Evolutionary conservation across 768 basidiomycete genomes (phyloP).

Genomic region (Podaxis carcinomalis): DNA sequence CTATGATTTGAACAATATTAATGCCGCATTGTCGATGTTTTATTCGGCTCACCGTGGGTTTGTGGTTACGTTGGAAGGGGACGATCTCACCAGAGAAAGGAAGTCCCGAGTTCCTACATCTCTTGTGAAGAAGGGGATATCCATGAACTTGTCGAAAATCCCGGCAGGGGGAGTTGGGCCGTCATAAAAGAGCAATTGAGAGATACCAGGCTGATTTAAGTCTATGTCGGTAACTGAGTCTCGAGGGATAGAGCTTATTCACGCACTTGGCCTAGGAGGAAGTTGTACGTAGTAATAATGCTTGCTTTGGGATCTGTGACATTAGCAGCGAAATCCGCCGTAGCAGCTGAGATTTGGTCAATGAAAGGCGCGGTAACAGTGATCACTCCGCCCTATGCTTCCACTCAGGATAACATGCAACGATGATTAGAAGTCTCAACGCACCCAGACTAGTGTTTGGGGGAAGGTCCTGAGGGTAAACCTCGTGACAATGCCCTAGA

Average conservation of each 20-base stretch:
- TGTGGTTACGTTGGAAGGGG: slow-evolving; percentile 31
- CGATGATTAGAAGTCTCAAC: slow-evolving; percentile 7
- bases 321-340: slow-evolving; percentile 32
- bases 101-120: slow-evolving; percentile 39
- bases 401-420: neutral
- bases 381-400: slow-evolving; percentile 46
- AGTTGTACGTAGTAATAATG: slow-evolving; percentile 44
- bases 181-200: slow-evolving; percentile 55
- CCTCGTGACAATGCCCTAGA: slow-evolving; percentile 53
- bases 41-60: slow-evolving; percentile 18
- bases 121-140: slow-evolving; percentile 32
- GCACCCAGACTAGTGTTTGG: slow-evolving; percentile 58
- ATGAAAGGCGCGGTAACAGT: slow-evolving; percentile 21
- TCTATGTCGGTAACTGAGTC: neutral
- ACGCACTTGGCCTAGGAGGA: slow-evolving; percentile 15
- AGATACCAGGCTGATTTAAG: slow-evolving; percentile 12
- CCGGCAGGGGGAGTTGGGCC: slow-evolving; percentile 42
- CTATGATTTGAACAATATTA: slow-evolving; percentile 15
- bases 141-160: slow-evolving; percentile 48
- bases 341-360: slow-evolving; percentile 29
- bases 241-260: neutral
- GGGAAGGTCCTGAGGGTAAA: slow-evolving; percentile 52
- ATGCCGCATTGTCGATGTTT: neutral
- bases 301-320: slow-evolving; percentile 50
- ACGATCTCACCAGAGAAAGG: slow-evolving; percentile 32